Percentiles rank a stretch among this genome's conserved stretches.
Conservation (phyloP, 2,329 filamentous ascomycete species). For the Elsinoe fawcettii region DNA sequence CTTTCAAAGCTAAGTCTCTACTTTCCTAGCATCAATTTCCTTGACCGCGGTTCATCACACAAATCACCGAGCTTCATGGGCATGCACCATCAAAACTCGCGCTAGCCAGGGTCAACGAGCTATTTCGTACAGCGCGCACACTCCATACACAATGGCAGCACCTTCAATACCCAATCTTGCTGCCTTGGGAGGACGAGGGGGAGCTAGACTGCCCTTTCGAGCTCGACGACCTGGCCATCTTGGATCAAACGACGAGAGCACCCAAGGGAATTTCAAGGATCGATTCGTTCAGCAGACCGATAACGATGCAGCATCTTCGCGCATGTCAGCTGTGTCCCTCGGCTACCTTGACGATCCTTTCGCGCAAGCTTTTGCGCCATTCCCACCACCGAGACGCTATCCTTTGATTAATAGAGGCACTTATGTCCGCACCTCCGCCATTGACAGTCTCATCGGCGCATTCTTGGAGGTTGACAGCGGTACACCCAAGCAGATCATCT, state of each 20-base stretch:
- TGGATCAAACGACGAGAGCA: constrained; percentile 28
- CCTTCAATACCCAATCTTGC: constrained; percentile 65
- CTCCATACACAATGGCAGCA: constrained; percentile 15
- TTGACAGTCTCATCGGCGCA: constrained; percentile 66
- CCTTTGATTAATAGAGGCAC: constrained; percentile 96
- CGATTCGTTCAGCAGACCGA: constrained; percentile 80
- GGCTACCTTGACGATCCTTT: constrained; percentile 81
- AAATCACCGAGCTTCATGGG: no score
- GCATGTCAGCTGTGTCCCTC: constrained; percentile 76
- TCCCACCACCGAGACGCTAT: constrained; percentile 54
- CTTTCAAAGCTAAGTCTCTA: no score
- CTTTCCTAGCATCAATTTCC: no score
- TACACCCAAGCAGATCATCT: constrained; percentile 67
- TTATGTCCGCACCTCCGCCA: constrained; percentile 78
- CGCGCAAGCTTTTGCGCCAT: constrained; percentile 59
- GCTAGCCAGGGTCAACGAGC: no score
- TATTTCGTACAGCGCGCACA: no score
- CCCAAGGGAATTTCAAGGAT: constrained; percentile 46
- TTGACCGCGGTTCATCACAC: no score
- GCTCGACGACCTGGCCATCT: constrained; percentile 26
- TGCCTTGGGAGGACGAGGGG: constrained; percentile 47
- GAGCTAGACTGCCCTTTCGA: constrained; percentile 39
- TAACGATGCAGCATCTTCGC: constrained; percentile 79
- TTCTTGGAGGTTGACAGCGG: constrained; percentile 52
- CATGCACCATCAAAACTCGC: no score